These are phyloP conservation scores for Paralagenidium karlingii DNA, from an alignment of 352 stramenopile genomes.

Conservation along the genomic window DNA sequence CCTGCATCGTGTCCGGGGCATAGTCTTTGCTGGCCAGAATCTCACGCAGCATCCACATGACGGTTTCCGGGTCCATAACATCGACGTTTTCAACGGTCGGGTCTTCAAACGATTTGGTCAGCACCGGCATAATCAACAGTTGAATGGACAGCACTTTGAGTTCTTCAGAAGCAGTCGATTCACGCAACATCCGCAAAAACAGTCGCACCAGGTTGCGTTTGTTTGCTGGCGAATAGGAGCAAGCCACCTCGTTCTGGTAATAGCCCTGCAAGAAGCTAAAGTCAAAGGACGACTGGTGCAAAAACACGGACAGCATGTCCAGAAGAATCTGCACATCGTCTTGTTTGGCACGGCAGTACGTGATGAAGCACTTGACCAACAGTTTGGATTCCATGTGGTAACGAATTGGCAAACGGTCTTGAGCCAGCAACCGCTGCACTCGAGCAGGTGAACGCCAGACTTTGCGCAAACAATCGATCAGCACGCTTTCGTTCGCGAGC, in stretches of 20 bases:
- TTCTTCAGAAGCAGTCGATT: slow-evolving; percentile 57
- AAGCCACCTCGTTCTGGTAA: slow-evolving; percentile 74
- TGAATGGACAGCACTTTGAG: slow-evolving; percentile 91
- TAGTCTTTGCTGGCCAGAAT: slow-evolving; percentile 80
- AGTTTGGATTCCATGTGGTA: slow-evolving; percentile 93
- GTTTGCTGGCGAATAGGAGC: slow-evolving; percentile 38
- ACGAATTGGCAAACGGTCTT: slow-evolving; percentile 75
- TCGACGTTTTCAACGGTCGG: slow-evolving; percentile 58
- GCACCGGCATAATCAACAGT: slow-evolving; percentile 89
- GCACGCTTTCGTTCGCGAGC: slow-evolving; percentile 72
- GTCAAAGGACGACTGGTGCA: slow-evolving; percentile 89
- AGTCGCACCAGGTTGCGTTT: slow-evolving; percentile 82
- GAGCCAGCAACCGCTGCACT: slow-evolving; percentile 47
- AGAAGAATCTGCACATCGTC: slow-evolving; percentile 93
- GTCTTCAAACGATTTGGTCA: slow-evolving; percentile 82
- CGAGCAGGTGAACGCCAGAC: slow-evolving; percentile 87
- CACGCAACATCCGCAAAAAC: slow-evolving; percentile 80
- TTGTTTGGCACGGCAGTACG: slow-evolving; percentile 86
- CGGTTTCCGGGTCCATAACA: slow-evolving; percentile 75
- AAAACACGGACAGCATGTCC: slow-evolving; percentile 91
- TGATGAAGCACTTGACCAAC: slow-evolving; percentile 91
- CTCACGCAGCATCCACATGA: slow-evolving; percentile 82
- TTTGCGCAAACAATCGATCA: slow-evolving; percentile 91
- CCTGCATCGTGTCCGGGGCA: slow-evolving; percentile 53
- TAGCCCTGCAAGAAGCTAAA: slow-evolving; percentile 92